These are phyloP conservation scores for Coprinellus micaceus DNA, from an alignment of 768 basidiomycete genomes.

Conservation along the genomic window DNA sequence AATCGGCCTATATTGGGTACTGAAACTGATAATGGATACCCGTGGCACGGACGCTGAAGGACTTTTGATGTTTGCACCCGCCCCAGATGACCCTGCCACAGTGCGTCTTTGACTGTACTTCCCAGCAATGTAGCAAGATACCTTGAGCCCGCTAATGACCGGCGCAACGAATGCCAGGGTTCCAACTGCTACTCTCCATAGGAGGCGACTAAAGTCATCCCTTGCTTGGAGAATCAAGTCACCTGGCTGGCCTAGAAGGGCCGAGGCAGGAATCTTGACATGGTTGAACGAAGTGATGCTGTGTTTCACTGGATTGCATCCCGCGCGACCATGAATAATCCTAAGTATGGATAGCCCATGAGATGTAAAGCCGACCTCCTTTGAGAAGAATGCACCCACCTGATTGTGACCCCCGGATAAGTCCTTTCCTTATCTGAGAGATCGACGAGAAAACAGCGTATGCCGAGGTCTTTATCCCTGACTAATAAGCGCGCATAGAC, in stretches of 20 bases:
- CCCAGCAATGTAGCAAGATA: slow-evolving; percentile 15
- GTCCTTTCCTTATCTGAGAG: slow-evolving; percentile 36
- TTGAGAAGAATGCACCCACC: slow-evolving; percentile 14
- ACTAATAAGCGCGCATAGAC: slow-evolving; percentile 39
- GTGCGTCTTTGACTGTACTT: slow-evolving; percentile 29
- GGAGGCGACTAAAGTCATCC: slow-evolving; percentile 4
- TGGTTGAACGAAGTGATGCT: slow-evolving; percentile 33
- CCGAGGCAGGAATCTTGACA: slow-evolving; percentile 27
- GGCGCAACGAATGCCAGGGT: slow-evolving; percentile 8
- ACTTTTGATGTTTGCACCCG: too few relatives aligned
- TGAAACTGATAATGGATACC: slow-evolving; percentile 32
- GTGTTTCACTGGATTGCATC: slow-evolving; percentile 30
- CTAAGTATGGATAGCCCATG: neutral
- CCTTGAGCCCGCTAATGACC: slow-evolving; percentile 2
- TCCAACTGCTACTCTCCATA: slow-evolving; percentile 7
- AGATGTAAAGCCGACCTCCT: neutral
- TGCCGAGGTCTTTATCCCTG: slow-evolving; percentile 30
- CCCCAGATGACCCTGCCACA: slow-evolving; percentile 17
- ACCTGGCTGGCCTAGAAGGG: slow-evolving; percentile 26
- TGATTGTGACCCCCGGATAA: slow-evolving; percentile 30
- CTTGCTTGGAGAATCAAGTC: slow-evolving; percentile 1
- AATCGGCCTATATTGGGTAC: slow-evolving; percentile 37
- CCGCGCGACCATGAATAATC: slow-evolving; percentile 22
- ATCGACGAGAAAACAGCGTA: slow-evolving; percentile 37
- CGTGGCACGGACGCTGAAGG: slow-evolving; percentile 8